Percentiles rank a stretch among this genome's conserved stretches.
phyloP scores from a whole-genome alignment of 495 filamentous ascomycete genomes.

The Pseudomonodictys pantanalensis region DNA sequence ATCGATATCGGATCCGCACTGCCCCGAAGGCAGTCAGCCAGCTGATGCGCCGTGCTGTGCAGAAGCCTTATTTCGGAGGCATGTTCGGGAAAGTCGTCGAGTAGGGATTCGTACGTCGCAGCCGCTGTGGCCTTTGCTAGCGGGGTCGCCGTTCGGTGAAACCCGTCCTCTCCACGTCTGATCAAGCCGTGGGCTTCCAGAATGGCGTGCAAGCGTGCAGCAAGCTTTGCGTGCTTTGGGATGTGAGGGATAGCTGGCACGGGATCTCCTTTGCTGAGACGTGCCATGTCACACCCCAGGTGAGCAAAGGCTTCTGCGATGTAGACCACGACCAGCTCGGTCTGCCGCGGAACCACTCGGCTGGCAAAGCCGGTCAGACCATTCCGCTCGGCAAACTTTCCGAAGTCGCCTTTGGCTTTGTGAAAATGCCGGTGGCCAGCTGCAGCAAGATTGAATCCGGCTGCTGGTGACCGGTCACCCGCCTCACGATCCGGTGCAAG shows the following conservation, averaged over 20 bases:
- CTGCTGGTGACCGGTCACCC: too few relatives aligned
- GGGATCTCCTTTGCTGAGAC: not conserved
- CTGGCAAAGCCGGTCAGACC: conserved; percentile 15
- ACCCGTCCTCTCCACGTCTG: not conserved
- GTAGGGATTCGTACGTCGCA: not conserved
- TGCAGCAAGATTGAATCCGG: too few relatives aligned
- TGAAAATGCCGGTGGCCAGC: too few relatives aligned
- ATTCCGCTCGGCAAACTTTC: not conserved
- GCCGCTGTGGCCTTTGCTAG: not conserved
- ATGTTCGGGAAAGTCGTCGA: not conserved
- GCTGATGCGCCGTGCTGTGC: not conserved
- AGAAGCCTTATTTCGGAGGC: not conserved
- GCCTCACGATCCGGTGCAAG: too few relatives aligned
- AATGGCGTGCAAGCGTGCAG: not conserved
- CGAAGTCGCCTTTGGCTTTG: too few relatives aligned
- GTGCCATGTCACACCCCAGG: conserved; percentile 17
- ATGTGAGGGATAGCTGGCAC: not conserved
- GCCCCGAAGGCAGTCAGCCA: not conserved
- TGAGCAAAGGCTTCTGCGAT: conserved; percentile 28
- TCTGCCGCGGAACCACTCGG: conserved; percentile 18
- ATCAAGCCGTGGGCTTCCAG: not conserved
- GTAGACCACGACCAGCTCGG: conserved; percentile 33
- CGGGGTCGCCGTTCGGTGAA: not conserved
- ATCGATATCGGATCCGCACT: not conserved
- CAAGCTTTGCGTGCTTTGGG: not conserved